phyloP scores from a whole-genome alignment of 2,329 filamentous ascomycete genomes.

The Colletotrichum lini region DNA sequence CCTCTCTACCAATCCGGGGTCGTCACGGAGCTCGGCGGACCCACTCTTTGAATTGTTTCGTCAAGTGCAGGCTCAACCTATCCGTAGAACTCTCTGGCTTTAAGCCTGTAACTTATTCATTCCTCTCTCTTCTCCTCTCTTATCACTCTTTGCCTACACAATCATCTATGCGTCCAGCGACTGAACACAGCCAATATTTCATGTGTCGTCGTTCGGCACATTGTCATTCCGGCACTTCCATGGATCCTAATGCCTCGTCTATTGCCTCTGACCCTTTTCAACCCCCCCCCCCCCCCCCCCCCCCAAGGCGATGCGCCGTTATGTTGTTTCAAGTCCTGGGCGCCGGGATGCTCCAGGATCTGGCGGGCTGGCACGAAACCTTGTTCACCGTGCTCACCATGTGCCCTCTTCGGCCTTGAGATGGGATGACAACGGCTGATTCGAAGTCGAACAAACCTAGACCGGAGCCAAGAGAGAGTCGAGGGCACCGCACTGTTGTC shows the following conservation, averaged over 20 bases:
- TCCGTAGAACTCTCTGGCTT: not conserved
- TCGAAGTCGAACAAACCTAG: conserved; percentile 15
- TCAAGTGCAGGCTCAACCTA: conserved; percentile 4
- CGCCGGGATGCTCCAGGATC: conserved; percentile 36
- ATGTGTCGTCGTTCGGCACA: not conserved
- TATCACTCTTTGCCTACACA: not conserved
- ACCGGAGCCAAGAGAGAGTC: conserved; percentile 11
- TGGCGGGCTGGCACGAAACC: conserved; percentile 25
- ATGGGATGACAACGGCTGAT: conserved; percentile 35
- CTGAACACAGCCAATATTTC: not conserved
- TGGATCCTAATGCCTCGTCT: not conserved
- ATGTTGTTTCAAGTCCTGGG: conserved; percentile 25
- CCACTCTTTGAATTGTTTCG: conserved; percentile 32
- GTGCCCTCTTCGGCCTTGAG: conserved; percentile 17
- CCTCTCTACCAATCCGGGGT: conserved; percentile 29
- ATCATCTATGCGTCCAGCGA: not conserved
- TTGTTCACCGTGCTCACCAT: conserved; percentile 27
- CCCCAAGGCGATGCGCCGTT: conserved; percentile 19
- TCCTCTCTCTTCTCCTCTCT: not conserved
- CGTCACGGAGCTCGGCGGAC: conserved; percentile 6
- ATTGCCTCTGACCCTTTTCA: conserved; percentile 5
- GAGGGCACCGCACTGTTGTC: not conserved
- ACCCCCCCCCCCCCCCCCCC: no score
- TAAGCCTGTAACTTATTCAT: not conserved
- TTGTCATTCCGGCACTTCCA: no score